phyloP scores from a whole-genome alignment of 1,139 yeast species.

The Candida smagusa region DNA sequence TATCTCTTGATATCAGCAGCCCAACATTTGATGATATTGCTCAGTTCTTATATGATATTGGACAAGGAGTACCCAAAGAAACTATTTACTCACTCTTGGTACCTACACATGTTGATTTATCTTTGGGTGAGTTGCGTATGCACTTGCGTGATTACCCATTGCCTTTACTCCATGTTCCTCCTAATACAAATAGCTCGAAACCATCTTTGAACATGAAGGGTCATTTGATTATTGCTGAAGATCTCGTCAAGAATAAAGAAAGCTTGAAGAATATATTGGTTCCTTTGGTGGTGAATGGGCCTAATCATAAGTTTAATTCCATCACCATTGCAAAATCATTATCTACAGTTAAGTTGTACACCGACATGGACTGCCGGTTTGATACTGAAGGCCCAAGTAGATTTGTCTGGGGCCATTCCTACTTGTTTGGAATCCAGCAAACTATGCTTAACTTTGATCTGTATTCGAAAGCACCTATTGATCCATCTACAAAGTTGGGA shows the following conservation, averaged over 20 bases:
- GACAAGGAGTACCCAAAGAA: conserved; percentile 79
- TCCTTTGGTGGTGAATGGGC: conserved; percentile 47
- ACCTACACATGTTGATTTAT: conserved; percentile 55
- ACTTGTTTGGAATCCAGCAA: conserved; percentile 82
- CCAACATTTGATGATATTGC: conserved; percentile 62
- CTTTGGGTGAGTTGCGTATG: conserved; percentile 49
- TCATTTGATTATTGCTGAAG: conserved; percentile 48
- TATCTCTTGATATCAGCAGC: conserved; percentile 51
- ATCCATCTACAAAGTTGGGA: conserved; percentile 51
- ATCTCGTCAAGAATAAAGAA: conserved; percentile 33
- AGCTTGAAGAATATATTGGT: conserved; percentile 61
- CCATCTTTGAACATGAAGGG: conserved; percentile 41
- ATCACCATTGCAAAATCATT: conserved; percentile 73
- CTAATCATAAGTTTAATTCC: conserved; percentile 42
- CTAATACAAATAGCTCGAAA: conserved; percentile 8
- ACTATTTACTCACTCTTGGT: conserved; percentile 65
- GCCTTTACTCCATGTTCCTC: conserved; percentile 47
- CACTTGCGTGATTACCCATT: conserved; percentile 69
- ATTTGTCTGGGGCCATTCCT: conserved; percentile 83
- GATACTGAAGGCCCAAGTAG: conserved; percentile 60
- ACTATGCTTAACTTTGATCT: conserved; percentile 77
- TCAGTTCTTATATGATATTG: conserved; percentile 62
- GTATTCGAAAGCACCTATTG: conserved; percentile 81
- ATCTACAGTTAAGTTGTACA: conserved; percentile 69
- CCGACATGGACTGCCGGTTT: conserved; percentile 56